phyloP scores from a whole-genome alignment of 2,329 filamentous ascomycete genomes.

The Decorospora gaudefroyi region DNA sequence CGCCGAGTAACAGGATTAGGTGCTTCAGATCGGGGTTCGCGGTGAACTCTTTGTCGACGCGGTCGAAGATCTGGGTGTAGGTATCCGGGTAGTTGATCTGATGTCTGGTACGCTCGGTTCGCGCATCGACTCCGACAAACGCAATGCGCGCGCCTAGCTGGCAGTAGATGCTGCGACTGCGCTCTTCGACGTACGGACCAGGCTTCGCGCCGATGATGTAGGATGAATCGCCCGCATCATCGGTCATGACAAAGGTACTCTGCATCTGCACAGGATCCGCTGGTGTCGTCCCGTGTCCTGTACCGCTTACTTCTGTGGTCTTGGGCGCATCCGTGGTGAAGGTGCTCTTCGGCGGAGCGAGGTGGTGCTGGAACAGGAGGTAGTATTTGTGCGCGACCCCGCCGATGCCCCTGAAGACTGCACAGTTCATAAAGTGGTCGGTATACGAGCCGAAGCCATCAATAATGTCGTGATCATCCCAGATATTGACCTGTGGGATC shows the following conservation, averaged over 20 bases:
- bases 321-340: conserved; percentile 75
- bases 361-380: conserved; percentile 72
- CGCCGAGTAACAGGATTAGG: conserved; percentile 65
- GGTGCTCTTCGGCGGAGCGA: conserved; percentile 81
- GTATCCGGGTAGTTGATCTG: conserved; percentile 84
- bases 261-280: conserved; percentile 72
- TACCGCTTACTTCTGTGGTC: conserved; percentile 54
- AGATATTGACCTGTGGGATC: conserved; percentile 67
- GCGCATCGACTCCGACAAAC: conserved; percentile 63
- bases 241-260: conserved; percentile 70
- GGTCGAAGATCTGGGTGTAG: conserved; percentile 63
- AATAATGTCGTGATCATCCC: conserved; percentile 70
- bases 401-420: conserved; percentile 68
- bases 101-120: conserved; percentile 80
- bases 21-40: conserved; percentile 64
- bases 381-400: conserved; percentile 65
- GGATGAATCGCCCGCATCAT: conserved; percentile 64
- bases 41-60: conserved; percentile 57
- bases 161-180: conserved; percentile 64
- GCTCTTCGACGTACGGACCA: conserved; percentile 68
- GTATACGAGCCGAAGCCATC: conserved; percentile 70
- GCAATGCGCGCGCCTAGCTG: conserved; percentile 68
- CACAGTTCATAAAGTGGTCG: conserved; percentile 68
- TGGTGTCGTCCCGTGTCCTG: conserved; percentile 60
- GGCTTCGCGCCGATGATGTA: conserved; percentile 79